These are phyloP conservation scores for Heracleum sosnowskyi DNA, from an alignment of 129 eudicot genomes.

Conservation along the genomic window DNA sequence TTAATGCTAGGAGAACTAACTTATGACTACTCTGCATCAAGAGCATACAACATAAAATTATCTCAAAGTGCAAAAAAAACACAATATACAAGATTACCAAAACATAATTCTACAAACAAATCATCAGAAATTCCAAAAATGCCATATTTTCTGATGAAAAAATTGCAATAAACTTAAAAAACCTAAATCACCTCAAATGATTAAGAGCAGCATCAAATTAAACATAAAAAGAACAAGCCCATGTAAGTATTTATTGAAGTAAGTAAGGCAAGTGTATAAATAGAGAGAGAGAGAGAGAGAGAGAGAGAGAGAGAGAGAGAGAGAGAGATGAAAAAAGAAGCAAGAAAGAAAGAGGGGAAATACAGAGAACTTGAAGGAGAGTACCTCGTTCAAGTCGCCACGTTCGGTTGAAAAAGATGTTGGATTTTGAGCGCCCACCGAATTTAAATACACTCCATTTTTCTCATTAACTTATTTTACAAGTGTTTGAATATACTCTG, in stretches of 20 bases:
- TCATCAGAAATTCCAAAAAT: neutral
- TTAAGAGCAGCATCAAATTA: conserved; percentile 9
- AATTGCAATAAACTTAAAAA: neutral
- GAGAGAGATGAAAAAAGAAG: conserved; percentile 5
- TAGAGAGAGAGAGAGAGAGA: no score
- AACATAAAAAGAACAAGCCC: conserved; percentile 6
- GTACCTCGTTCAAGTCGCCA: conserved; percentile 27
- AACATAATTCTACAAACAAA: neutral
- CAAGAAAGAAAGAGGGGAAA: conserved; percentile 13
- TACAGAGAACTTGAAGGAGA: conserved; percentile 11
- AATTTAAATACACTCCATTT: neutral
- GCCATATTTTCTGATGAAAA: neutral
- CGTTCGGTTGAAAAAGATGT: neutral
- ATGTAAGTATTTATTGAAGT: neutral
- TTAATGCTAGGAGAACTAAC: neutral
- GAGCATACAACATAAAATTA: neutral
- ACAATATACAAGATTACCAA: neutral
- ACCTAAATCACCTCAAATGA: conserved; percentile 13
- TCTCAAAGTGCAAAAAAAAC: neutral
- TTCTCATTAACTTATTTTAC: neutral
- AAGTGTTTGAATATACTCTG: neutral
- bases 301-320: no score
- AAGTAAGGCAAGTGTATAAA: neutral
- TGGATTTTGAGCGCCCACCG: neutral
- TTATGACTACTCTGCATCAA: neutral